Conservation (phyloP, 345 rosid genomes). For the Anacardium occidentale region DNA sequence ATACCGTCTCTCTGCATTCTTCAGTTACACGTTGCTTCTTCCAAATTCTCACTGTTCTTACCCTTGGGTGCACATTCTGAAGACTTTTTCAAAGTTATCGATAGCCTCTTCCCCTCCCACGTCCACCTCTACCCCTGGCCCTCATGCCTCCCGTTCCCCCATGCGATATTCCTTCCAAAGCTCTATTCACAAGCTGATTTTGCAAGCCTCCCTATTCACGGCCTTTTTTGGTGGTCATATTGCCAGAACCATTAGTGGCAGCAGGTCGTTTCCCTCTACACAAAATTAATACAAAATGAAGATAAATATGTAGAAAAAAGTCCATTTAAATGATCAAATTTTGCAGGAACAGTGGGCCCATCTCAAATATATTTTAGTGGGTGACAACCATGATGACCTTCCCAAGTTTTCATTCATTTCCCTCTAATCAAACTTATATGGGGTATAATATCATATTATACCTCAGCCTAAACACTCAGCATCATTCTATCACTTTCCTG, state of each 20-base stretch:
- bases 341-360: background rate
- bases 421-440: background rate
- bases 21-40: no score
- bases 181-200: constrained; percentile 84
- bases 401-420: background rate
- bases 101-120: constrained; percentile 64
- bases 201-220: constrained; percentile 65
- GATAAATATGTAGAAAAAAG: background rate
- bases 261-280: constrained; percentile 78
- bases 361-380: background rate
- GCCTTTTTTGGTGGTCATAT: constrained; percentile 56
- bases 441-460: background rate
- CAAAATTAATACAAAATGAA: constrained; percentile 7
- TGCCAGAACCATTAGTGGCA: constrained; percentile 55
- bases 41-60: background rate
- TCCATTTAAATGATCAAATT: background rate
- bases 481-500: background rate
- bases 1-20: constrained; percentile 5
- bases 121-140: constrained; percentile 60
- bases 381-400: background rate
- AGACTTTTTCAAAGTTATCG: constrained; percentile 40
- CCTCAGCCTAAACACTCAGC: background rate
- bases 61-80: no score
- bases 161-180: constrained; percentile 80
- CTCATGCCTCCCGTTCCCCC: constrained; percentile 73